Conservation (phyloP, 768 basidiomycete genomes). For the Calocybe gangraenosa region DNA sequence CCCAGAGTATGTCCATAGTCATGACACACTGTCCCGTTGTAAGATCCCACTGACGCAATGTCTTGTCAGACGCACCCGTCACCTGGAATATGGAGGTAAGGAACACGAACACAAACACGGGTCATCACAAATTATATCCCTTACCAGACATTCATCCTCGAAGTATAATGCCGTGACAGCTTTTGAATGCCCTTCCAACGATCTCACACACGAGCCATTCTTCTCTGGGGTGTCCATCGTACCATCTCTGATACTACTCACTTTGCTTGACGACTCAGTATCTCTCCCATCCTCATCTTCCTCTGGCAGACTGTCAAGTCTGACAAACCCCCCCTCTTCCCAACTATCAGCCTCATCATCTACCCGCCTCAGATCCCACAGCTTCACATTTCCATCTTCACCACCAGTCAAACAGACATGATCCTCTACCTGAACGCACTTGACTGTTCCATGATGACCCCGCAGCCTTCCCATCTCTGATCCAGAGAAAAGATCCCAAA, state of each 20-base stretch:
- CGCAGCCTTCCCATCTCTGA: slow-evolving; percentile 80
- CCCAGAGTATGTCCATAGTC: slow-evolving; percentile 99
- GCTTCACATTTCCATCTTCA: slow-evolving; percentile 74
- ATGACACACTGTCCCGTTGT: slow-evolving; percentile 96
- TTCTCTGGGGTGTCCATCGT: slow-evolving; percentile 30
- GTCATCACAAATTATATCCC: slow-evolving; percentile 18
- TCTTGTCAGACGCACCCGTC: slow-evolving; percentile 97
- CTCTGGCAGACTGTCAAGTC: slow-evolving; percentile 59
- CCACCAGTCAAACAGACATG: slow-evolving; percentile 88
- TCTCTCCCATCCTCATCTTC: slow-evolving; percentile 55
- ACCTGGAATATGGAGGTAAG: slow-evolving; percentile 53
- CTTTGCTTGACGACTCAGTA: slow-evolving; percentile 31
- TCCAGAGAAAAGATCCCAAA: slow-evolving; percentile 93
- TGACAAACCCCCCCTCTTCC: slow-evolving; percentile 51
- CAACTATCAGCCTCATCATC: slow-evolving; percentile 67
- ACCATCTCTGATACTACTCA: slow-evolving; percentile 37
- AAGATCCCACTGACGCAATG: slow-evolving; percentile 97
- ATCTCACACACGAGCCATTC: slow-evolving; percentile 62
- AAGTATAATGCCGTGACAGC: slow-evolving; percentile 93
- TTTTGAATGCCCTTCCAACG: slow-evolving; percentile 89
- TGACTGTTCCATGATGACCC: slow-evolving; percentile 80
- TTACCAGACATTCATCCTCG: slow-evolving; percentile 88
- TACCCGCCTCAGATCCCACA: slow-evolving; percentile 90
- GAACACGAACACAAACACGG: slow-evolving; percentile 3
- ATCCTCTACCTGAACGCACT: slow-evolving; percentile 91